These are phyloP conservation scores for Polymyxa betae DNA, from an alignment of 208 protist genomes.

Conservation along the genomic window DNA sequence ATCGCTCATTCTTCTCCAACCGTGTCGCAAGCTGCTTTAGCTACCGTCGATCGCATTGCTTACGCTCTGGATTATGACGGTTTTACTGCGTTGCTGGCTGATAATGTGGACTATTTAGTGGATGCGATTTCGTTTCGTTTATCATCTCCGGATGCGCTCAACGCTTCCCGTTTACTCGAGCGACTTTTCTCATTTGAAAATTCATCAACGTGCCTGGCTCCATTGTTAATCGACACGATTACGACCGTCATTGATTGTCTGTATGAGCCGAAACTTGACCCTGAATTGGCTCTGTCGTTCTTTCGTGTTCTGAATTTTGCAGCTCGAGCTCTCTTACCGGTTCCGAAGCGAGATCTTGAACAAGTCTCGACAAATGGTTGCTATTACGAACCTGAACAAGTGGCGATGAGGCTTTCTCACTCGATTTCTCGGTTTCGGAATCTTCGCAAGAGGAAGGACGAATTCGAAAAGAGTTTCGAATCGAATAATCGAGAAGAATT, in stretches of 20 bases:
- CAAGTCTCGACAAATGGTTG: background rate
- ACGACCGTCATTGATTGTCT: background rate
- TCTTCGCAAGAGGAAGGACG: background rate
- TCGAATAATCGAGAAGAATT: background rate
- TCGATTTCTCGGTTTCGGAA: background rate
- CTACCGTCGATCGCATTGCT: background rate
- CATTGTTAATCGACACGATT: conserved; percentile 36
- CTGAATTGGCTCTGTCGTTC: background rate
- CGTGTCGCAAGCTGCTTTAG: background rate
- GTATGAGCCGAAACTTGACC: background rate
- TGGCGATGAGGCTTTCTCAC: background rate
- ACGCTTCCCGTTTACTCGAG: background rate
- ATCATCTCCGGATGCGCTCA: background rate
- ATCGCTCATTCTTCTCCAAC: background rate
- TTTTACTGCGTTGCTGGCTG: background rate
- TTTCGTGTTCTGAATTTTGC: background rate
- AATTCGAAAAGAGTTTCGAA: no score
- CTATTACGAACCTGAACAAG: background rate
- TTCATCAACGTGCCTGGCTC: background rate
- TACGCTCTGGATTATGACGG: background rate
- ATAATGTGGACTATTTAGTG: conserved; percentile 20
- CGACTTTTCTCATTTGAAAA: background rate
- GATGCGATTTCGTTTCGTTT: background rate
- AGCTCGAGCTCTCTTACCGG: background rate
- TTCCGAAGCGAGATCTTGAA: background rate